Conservation (phyloP, 1,139 yeast species). For the Scheffersomyces titani region DNA sequence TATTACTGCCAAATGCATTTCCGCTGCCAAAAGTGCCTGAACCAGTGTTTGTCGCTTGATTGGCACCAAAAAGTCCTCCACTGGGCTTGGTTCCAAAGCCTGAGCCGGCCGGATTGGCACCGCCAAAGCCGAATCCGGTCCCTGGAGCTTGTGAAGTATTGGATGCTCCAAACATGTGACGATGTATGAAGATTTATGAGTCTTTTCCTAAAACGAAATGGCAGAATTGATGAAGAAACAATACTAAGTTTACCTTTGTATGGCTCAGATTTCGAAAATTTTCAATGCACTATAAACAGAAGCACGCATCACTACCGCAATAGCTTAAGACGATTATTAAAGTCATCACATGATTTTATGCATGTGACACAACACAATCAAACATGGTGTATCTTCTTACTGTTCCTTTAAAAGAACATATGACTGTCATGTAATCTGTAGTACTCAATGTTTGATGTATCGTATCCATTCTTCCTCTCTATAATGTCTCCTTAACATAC, state of each 20-base stretch:
- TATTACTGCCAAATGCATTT: conserved; percentile 8
- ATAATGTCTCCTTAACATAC: too few species aligned
- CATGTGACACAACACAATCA: not conserved
- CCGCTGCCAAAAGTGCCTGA: conserved; percentile 4
- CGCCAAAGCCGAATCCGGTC: not conserved
- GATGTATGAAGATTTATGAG: not conserved
- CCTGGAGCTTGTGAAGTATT: not conserved
- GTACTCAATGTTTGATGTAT: too few species aligned
- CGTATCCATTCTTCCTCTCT: not conserved
- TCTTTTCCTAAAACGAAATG: not conserved
- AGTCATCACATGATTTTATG: not conserved
- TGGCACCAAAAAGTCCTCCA: conserved; percentile 15
- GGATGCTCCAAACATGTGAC: not conserved
- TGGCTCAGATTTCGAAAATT: not conserved
- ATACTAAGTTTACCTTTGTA: not conserved
- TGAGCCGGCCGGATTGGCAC: not conserved
- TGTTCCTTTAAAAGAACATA: too few species aligned
- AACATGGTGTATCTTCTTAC: not conserved
- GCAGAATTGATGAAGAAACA: not conserved
- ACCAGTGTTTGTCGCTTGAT: conserved; percentile 5
- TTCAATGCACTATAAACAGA: not conserved
- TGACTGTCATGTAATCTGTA: too few species aligned
- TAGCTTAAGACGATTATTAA: not conserved
- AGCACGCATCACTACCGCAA: not conserved
- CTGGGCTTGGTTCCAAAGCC: not conserved